Evolutionary conservation across 129 eudicot genomes (phyloP).

Genomic region (Sambucus nigra): DNA sequence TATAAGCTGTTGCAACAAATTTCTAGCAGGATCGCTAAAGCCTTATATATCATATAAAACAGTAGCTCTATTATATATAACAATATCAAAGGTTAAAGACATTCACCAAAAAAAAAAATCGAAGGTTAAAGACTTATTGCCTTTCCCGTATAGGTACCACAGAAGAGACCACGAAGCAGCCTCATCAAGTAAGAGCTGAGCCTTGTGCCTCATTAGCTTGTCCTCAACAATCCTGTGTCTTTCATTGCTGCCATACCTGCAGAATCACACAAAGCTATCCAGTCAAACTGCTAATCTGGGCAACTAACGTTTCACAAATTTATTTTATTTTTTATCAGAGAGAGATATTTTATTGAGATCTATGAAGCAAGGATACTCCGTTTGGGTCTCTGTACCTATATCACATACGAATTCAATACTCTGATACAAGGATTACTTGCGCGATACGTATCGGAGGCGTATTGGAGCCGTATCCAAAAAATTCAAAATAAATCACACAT

Average conservation of each 20-base stretch:
- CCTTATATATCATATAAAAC: neutral
- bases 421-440: too few species aligned
- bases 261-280: slow-evolving; percentile 8
- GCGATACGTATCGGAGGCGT: too few species aligned
- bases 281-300: slow-evolving; percentile 13
- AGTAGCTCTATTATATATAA: neutral
- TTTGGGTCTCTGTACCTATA: too few species aligned
- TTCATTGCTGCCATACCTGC: slow-evolving; percentile 71
- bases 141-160: slow-evolving; percentile 95
- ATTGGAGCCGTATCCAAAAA: too few species aligned
- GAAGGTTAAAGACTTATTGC: slow-evolving; percentile 28
- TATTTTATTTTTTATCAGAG: too few species aligned
- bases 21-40: neutral
- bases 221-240: slow-evolving; percentile 81
- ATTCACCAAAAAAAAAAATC: neutral
- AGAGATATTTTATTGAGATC: too few species aligned
- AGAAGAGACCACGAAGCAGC: slow-evolving; percentile 99
- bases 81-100: too few species aligned
- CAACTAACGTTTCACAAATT: neutral
- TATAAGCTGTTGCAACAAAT: slow-evolving; percentile 1
- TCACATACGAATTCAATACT: too few species aligned
- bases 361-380: too few species aligned
- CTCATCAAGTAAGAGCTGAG: slow-evolving; percentile 80
- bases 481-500: too few species aligned
- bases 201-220: slow-evolving; percentile 83